Conservation (phyloP, 2,329 filamentous ascomycete genomes). For the Colletotrichum agaves region DNA sequence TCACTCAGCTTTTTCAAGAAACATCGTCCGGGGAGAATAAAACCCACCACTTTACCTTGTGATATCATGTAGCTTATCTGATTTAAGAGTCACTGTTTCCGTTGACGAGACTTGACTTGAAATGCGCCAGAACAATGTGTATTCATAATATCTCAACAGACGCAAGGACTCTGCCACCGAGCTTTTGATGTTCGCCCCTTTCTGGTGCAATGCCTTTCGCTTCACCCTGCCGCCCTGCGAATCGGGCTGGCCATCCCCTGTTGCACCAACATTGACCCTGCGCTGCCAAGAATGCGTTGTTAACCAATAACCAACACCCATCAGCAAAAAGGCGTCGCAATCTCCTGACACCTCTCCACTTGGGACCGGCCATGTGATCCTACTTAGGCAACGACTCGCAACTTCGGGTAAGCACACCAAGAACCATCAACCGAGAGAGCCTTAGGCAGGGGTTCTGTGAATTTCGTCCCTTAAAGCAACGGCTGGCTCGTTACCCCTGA, state of each 20-base stretch:
- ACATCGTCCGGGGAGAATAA: too few species aligned
- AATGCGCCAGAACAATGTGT: too few species aligned
- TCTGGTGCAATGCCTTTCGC: not conserved
- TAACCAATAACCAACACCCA: slow-evolving; percentile 1
- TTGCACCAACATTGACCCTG: slow-evolving; percentile 7
- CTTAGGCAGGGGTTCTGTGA: not conserved
- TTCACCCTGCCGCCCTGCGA: not conserved
- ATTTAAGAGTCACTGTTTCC: too few species aligned
- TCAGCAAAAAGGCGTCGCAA: not conserved
- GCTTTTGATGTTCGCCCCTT: too few species aligned
- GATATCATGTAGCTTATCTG: too few species aligned
- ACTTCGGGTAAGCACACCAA: not conserved
- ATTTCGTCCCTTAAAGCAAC: not conserved
- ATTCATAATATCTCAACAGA: too few species aligned
- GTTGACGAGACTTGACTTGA: too few species aligned
- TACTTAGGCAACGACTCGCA: slow-evolving; percentile 9
- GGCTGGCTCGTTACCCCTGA: not conserved
- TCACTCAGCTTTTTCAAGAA: too few species aligned
- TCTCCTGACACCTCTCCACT: slow-evolving; percentile 22
- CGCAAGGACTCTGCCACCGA: too few species aligned
- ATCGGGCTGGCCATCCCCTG: slow-evolving; percentile 1
- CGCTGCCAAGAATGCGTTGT: slow-evolving; percentile 17
- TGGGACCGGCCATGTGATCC: not conserved
- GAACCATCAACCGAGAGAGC: not conserved
- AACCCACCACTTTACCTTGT: too few species aligned